Evolutionary conservation across 1,284 basidiomycete genomes (phyloP).

Genomic region (Cutaneotrichosporon cutaneum): DNA sequence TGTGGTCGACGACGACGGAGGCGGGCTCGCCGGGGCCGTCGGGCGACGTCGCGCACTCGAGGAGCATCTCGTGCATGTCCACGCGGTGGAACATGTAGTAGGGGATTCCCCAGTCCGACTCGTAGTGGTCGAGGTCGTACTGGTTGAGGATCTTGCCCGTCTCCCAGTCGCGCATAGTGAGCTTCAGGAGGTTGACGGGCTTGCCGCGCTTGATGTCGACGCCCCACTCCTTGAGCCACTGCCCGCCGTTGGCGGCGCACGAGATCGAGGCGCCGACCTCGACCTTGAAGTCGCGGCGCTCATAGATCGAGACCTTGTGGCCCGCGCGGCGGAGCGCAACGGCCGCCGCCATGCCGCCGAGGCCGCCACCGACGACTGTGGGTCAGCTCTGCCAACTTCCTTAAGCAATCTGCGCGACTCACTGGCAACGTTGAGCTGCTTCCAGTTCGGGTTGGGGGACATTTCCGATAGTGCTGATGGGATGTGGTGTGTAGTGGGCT

Average conservation of each 20-base stretch:
- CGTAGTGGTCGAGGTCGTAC: slow-evolving; percentile 40
- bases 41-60: slow-evolving; percentile 37
- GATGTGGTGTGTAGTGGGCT: not conserved
- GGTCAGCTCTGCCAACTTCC: not conserved
- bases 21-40: slow-evolving; percentile 42
- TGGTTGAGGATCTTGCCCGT: slow-evolving; percentile 40
- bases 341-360: slow-evolving; percentile 39
- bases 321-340: slow-evolving; percentile 42
- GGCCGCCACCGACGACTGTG: slow-evolving; percentile 39
- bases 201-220: slow-evolving; percentile 35
- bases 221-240: slow-evolving; percentile 44
- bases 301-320: slow-evolving; percentile 40
- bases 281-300: slow-evolving; percentile 41
- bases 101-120: slow-evolving; percentile 42
- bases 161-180: slow-evolving; percentile 45
- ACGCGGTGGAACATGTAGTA: slow-evolving; percentile 49
- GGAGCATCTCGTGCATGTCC: slow-evolving; percentile 49
- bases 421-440: slow-evolving; percentile 25
- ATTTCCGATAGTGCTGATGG: not conserved
- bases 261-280: slow-evolving; percentile 48
- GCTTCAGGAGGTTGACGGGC: slow-evolving; percentile 40
- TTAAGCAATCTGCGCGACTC: not conserved
- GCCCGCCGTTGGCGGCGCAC: slow-evolving; percentile 39
- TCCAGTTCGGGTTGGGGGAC: slow-evolving; percentile 6
- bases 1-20: slow-evolving; percentile 44